A percentile compares a stretch with the other conserved stretches of the same genome.
Conservation (phyloP, 495 filamentous ascomycete species). For the Pyrenula aspistea region DNA sequence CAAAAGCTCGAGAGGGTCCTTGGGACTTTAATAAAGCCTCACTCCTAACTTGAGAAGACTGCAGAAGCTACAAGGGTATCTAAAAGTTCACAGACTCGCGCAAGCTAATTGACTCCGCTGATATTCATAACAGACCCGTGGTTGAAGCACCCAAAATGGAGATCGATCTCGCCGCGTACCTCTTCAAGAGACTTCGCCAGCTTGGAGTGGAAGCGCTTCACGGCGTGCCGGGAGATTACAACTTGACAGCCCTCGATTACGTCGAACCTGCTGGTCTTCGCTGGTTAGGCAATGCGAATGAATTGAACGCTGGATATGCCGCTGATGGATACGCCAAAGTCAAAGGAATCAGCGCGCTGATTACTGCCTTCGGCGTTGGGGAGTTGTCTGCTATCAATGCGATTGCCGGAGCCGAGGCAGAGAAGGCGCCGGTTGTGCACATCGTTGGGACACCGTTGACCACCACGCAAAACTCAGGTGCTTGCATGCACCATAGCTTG, state of each 20-base stretch:
- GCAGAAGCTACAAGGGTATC: too few relatives aligned
- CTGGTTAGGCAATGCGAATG: conserved; percentile 74
- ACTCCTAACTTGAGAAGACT: too few relatives aligned
- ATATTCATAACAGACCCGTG: too few relatives aligned
- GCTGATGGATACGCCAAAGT: conserved; percentile 71
- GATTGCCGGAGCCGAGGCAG: conserved; percentile 59
- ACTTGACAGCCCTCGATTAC: conserved; percentile 57
- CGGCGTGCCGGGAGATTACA: conserved; percentile 67
- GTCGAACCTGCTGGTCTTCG: conserved; percentile 47
- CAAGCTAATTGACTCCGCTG: too few relatives aligned
- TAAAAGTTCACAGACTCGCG: too few relatives aligned
- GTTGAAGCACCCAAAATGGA: conserved; percentile 11
- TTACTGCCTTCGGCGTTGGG: conserved; percentile 75
- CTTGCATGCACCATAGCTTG: conserved; percentile 31
- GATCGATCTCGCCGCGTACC: conserved; percentile 39
- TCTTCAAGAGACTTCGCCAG: conserved; percentile 58
- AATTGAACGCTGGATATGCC: conserved; percentile 69
- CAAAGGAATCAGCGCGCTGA: conserved; percentile 57
- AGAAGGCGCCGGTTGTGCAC: conserved; percentile 68
- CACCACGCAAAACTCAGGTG: background rate
- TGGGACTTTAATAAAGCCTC: too few relatives aligned
- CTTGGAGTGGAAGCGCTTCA: conserved; percentile 57
- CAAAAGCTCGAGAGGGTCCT: too few relatives aligned
- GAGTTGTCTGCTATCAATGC: conserved; percentile 68
- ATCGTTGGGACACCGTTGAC: conserved; percentile 47